These are phyloP conservation scores for Gillenia trifoliata DNA, from an alignment of 306 rosid species.

Conservation along the genomic window DNA sequence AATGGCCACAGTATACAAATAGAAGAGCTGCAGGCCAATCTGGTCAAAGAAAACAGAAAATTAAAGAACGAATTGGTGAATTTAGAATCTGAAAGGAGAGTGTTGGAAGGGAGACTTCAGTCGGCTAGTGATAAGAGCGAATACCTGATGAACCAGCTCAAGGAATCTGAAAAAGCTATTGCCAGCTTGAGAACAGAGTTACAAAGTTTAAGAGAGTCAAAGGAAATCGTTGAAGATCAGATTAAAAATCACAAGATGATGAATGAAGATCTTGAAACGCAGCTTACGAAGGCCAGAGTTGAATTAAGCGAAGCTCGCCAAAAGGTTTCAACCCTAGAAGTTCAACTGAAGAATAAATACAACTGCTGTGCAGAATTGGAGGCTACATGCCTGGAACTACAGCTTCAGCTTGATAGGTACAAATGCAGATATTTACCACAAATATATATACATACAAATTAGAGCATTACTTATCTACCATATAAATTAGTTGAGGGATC, in stretches of 20 bases:
- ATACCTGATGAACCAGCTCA: slow-evolving; percentile 41
- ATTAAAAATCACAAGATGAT: slow-evolving; percentile 28
- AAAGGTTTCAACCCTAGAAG: slow-evolving; percentile 57
- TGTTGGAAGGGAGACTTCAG: slow-evolving; percentile 40
- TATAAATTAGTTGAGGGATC: neutral
- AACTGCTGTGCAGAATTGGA: slow-evolving; percentile 67
- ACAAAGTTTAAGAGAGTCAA: slow-evolving; percentile 38
- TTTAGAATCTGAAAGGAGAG: slow-evolving; percentile 39
- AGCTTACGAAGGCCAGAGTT: slow-evolving; percentile 43
- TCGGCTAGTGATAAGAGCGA: slow-evolving; percentile 43
- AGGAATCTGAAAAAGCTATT: slow-evolving; percentile 49
- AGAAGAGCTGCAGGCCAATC: slow-evolving; percentile 30
- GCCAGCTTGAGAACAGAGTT: slow-evolving; percentile 51
- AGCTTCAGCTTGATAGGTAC: slow-evolving; percentile 82
- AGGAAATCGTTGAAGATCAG: slow-evolving; percentile 39
- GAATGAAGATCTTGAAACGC: slow-evolving; percentile 42
- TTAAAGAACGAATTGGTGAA: slow-evolving; percentile 26
- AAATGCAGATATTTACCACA: neutral
- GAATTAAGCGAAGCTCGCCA: slow-evolving; percentile 50
- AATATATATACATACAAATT: neutral
- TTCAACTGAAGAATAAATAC: slow-evolving; percentile 54
- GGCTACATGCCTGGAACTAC: slow-evolving; percentile 66
- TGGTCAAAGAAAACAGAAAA: slow-evolving; percentile 30
- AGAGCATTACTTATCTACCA: slow-evolving; percentile 12
- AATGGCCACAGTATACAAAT: slow-evolving; percentile 26